phyloP scores from a whole-genome alignment of 148 eudicot genomes.

The Persicaria tinctoria region DNA sequence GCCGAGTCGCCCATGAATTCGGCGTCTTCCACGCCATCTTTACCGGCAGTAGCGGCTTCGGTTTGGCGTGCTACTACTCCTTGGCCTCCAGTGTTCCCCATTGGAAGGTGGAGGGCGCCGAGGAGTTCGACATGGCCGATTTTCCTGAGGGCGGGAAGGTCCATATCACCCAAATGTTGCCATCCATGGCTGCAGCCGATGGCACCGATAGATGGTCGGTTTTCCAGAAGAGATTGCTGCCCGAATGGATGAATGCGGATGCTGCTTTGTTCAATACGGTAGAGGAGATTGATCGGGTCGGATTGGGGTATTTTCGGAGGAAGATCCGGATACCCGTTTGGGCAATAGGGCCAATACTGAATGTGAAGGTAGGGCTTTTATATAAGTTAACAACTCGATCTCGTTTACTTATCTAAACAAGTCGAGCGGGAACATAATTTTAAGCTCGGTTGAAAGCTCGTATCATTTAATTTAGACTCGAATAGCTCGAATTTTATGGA shows the following conservation, averaged over 20 bases:
- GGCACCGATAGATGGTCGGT: slow-evolving; percentile 27
- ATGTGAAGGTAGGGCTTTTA: background rate
- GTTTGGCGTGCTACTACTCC: slow-evolving; percentile 33
- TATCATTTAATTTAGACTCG: no score
- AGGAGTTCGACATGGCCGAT: slow-evolving; percentile 29
- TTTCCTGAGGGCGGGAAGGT: slow-evolving; percentile 35
- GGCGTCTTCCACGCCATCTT: slow-evolving; percentile 31
- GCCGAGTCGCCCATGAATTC: slow-evolving; percentile 32
- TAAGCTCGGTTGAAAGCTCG: no score
- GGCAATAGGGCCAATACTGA: slow-evolving; percentile 42
- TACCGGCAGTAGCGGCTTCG: slow-evolving; percentile 33
- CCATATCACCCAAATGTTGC: slow-evolving; percentile 31
- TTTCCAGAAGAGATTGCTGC: slow-evolving; percentile 19
- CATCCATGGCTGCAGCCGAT: slow-evolving; percentile 20
- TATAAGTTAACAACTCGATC: no score
- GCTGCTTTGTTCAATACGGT: slow-evolving; percentile 40
- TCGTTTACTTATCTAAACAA: no score
- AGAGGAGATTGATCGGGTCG: slow-evolving; percentile 36
- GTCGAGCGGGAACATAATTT: no score
- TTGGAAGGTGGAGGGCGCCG: slow-evolving; percentile 11
- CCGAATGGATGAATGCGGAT: slow-evolving; percentile 27
- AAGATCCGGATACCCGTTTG: slow-evolving; percentile 31
- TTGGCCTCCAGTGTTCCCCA: slow-evolving; percentile 35
- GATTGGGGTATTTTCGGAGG: slow-evolving; percentile 37
- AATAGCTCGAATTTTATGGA: no score